Evolutionary conservation across 768 basidiomycete species (phyloP).

Genomic region (Sutorius australiensis): DNA sequence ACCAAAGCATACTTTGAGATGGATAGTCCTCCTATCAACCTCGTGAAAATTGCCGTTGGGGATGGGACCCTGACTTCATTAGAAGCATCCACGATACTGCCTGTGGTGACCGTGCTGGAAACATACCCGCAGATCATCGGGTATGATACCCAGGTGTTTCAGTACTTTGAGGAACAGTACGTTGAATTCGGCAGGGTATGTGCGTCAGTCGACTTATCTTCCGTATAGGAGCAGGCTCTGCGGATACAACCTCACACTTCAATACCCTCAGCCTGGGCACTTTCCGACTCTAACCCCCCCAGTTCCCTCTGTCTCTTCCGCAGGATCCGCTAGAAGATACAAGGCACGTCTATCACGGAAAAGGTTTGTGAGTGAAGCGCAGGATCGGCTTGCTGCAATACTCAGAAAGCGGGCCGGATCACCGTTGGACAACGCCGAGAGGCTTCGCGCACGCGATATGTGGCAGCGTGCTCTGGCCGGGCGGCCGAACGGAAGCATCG

Average conservation of each 20-base stretch:
- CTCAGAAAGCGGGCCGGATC: conserved; percentile 3
- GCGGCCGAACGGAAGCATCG: conserved; percentile 53
- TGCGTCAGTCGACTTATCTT: conserved; percentile 39
- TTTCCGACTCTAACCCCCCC: conserved; percentile 36
- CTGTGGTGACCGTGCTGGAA: too few species aligned
- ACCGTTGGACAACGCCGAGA: conserved; percentile 16
- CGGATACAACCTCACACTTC: conserved; percentile 47
- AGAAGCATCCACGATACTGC: too few species aligned
- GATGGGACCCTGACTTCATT: too few species aligned
- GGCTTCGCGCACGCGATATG: conserved; percentile 17
- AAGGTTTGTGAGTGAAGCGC: conserved; percentile 10
- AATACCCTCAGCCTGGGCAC: conserved; percentile 27
- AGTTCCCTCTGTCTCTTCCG: not conserved
- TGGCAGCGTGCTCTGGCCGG: conserved; percentile 48
- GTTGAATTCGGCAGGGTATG: too few species aligned
- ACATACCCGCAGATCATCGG: too few species aligned
- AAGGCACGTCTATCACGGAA: conserved; percentile 3
- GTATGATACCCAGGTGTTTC: too few species aligned
- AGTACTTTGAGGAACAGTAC: too few species aligned
- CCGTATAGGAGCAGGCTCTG: conserved; percentile 23
- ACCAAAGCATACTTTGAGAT: too few species aligned
- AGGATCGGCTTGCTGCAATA: conserved; percentile 1
- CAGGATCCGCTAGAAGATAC: not conserved
- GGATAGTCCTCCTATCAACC: too few species aligned
- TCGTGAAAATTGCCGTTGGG: too few species aligned